Conservation (phyloP, 441 rosid genomes). For the Brassica balearica region DNA sequence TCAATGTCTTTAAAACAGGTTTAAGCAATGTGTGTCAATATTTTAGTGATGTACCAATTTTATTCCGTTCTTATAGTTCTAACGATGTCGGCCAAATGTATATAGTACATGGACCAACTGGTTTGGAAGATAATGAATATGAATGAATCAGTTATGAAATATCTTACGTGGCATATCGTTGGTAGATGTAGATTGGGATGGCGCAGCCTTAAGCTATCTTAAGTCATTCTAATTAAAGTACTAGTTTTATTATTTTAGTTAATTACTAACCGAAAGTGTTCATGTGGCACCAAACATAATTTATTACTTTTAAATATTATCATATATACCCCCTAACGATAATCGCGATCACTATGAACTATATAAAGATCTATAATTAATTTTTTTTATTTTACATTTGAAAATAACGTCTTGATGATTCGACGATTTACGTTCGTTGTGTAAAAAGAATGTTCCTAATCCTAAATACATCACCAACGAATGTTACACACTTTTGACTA, state of each 20-base stretch:
- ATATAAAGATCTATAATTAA: neutral
- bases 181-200: constrained; percentile 31
- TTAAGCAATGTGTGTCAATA: neutral
- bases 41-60: neutral
- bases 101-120: constrained; percentile 22
- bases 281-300: constrained; percentile 29
- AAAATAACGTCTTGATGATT: constrained; percentile 20
- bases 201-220: constrained; percentile 38
- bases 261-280: constrained; percentile 41
- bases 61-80: neutral
- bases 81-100: constrained; percentile 33
- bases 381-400: neutral
- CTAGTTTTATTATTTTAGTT: constrained; percentile 19
- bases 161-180: constrained; percentile 33
- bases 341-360: constrained; percentile 23
- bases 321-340: constrained; percentile 28
- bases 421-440: constrained; percentile 10
- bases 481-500: constrained; percentile 28
- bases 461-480: constrained; percentile 30
- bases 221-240: constrained; percentile 31
- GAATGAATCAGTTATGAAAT: constrained; percentile 1
- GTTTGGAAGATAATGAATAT: constrained; percentile 6
- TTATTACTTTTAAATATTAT: constrained; percentile 15
- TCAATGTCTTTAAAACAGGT: neutral
- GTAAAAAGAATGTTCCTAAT: constrained; percentile 25